These are phyloP conservation scores for Suillus subalutaceus DNA, from an alignment of 768 basidiomycete genomes.

Conservation along the genomic window DNA sequence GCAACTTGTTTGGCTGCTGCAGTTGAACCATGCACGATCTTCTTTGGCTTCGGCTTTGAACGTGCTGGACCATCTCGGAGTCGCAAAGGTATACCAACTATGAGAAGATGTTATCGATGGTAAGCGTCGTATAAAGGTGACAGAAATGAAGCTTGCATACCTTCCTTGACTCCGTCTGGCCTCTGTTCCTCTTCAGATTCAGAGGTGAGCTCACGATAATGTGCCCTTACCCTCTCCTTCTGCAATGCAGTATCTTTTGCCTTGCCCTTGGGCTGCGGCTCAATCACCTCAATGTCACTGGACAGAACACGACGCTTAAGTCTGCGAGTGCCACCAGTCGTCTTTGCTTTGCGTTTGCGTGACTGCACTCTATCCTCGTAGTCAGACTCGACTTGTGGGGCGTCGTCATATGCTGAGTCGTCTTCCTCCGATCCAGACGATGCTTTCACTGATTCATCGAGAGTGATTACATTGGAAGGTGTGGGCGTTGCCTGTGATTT, in stretches of 20 bases:
- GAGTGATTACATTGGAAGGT: not conserved
- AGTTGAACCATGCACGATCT: not conserved
- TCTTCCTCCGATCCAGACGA: not conserved
- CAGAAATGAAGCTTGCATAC: not conserved
- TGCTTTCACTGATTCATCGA: not conserved
- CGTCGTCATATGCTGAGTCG: not conserved
- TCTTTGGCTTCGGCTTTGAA: not conserved
- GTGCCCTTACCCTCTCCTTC: not conserved
- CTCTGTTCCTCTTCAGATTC: not conserved
- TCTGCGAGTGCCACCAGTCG: not conserved
- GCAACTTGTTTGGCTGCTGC: not conserved
- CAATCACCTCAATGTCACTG: not conserved
- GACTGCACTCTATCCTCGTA: not conserved
- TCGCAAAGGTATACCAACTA: not conserved
- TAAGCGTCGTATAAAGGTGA: not conserved
- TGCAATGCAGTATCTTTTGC: not conserved
- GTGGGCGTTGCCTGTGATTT: not conserved
- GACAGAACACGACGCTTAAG: not conserved
- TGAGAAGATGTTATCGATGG: not conserved
- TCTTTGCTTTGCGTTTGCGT: not conserved
- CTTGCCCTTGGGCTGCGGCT: not conserved
- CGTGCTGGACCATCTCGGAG: not conserved
- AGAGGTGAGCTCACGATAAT: not conserved
- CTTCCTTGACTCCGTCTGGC: not conserved
- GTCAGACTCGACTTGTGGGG: not conserved